Base-by-base conservation (phyloP, 495 filamentous ascomycete species). In the Staphylotrichum longicolle region DNA sequence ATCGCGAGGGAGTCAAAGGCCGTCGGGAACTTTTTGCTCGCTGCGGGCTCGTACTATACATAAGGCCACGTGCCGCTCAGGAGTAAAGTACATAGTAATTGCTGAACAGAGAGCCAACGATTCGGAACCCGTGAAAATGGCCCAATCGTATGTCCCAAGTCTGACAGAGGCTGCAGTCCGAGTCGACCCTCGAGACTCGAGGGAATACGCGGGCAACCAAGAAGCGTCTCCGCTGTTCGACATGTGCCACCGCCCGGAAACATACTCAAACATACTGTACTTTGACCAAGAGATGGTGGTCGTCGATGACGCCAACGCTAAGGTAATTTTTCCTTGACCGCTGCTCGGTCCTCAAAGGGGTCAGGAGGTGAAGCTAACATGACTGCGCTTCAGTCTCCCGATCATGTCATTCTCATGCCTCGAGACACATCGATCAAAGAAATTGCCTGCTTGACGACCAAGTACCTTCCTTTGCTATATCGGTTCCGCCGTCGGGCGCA, bases 251-350 rank as follows among this genome's bases (percentile, higher is more conserved):
- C 10, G 35, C 32, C 48, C 48, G 8, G 32, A 4, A 15, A 35
- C 15, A 12, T 15, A 34, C n/a, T 5, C 32, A 15, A 51, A 51
- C 9, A 33, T 51, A n/a, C 48, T 10, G 48, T 51, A 35, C 32
- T 35, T 34, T 35, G 48, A 51, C 48, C 48, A 51, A 34, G 48
- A 51, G 32, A 34, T 51, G 14, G 32, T 51, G 5, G 48, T 51
- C 48, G 30, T 51, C 7, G 48, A 51, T 35, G 48, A 51, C 14
- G 48, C 48, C 48, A 51, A 51, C 48, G 48, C 48, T 12, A 51
- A 51, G 48, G 48, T 51, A 35, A 35, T 39, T 39, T 39, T 7
- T 1, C 32, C 11, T 33, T 20, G 0, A 11, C 47, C 7, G 3
- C 30, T 1, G 8, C 15, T 1, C 8, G 20, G 20, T 27, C 20